Percentiles rank a stretch among this genome's conserved stretches.
Conservation (phyloP, 2,329 filamentous ascomycete genomes). For the Paecilomyces dactylethromorphus region DNA sequence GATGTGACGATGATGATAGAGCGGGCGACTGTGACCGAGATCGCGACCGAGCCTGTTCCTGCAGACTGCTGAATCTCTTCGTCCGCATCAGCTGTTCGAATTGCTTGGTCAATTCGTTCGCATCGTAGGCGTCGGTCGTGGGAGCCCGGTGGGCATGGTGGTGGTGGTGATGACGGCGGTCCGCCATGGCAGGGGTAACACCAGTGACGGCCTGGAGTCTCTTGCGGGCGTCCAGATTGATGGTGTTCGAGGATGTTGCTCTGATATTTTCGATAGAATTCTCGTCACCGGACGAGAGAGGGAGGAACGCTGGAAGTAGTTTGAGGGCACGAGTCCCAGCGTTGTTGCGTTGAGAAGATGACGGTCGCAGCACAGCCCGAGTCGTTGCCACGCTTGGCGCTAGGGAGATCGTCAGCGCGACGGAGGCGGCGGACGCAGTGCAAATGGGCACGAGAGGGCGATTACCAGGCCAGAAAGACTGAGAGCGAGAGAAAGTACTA, state of each 20-base stretch:
- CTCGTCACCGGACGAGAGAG: conserved; percentile 1
- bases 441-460: too few species aligned
- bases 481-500: too few species aligned
- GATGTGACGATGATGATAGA: conserved; percentile 21
- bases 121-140: conserved; percentile 54
- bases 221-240: conserved; percentile 15
- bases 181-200: conserved; percentile 29
- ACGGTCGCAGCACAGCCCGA: conserved; percentile 15
- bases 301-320: conserved; percentile 1
- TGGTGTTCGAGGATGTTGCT: conserved; percentile 3
- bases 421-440: conserved; percentile 4
- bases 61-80: conserved; percentile 78
- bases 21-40: conserved; percentile 54
- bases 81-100: conserved; percentile 84
- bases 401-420: conserved; percentile 20
- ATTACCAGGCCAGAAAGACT: background rate
- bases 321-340: conserved; percentile 4
- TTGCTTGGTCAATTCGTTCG: conserved; percentile 69
- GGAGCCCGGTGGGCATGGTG: conserved; percentile 24
- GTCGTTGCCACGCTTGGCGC: conserved; percentile 19
- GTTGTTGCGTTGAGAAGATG: conserved; percentile 8
- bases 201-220: conserved; percentile 4
- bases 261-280: background rate
- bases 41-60: conserved; percentile 54
- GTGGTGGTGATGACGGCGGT: conserved; percentile 17